Conservation (phyloP, 2,329 filamentous ascomycete species). For the Calonectria crousiana region DNA sequence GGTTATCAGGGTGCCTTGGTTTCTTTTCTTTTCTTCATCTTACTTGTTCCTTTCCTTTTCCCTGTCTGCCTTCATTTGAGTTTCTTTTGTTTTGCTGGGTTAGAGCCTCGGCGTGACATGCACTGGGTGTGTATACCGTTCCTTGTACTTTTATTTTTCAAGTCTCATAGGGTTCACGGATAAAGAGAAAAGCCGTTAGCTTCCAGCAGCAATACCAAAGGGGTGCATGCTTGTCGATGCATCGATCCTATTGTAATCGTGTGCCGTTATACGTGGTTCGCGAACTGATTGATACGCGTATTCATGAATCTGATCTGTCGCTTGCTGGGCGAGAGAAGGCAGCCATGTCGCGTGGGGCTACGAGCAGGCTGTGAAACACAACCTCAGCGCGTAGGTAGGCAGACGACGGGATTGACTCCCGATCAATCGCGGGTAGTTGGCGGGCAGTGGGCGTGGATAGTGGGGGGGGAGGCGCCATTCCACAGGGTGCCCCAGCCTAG, state of each 20-base stretch:
- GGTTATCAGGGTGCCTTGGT: slow-evolving; percentile 9
- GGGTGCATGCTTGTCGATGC: not conserved
- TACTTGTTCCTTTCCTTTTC: not conserved
- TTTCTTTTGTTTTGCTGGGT: slow-evolving; percentile 11
- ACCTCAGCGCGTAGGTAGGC: not conserved
- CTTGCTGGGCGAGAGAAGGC: not conserved
- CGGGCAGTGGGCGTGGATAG: not conserved
- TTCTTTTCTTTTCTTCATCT: not conserved
- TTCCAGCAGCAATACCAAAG: not conserved
- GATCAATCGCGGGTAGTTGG: slow-evolving; percentile 5
- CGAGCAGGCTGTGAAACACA: slow-evolving; percentile 1
- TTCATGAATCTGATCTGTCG: not conserved
- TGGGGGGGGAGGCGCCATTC: not conserved
- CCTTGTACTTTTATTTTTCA: slow-evolving; percentile 11
- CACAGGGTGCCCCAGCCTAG: not conserved
- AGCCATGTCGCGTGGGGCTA: not conserved
- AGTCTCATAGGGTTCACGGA: slow-evolving; percentile 16
- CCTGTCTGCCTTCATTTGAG: not conserved
- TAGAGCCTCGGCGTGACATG: slow-evolving; percentile 1
- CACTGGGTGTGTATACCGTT: slow-evolving; percentile 15
- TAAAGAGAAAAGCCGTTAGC: not conserved
- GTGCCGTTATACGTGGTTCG: not conserved
- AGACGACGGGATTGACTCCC: not conserved
- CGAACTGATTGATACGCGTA: not conserved
- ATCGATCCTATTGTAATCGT: not conserved